These are phyloP conservation scores for Amylocarpus encephaloides DNA, from an alignment of 2,329 filamentous ascomycete genomes.

Conservation along the genomic window DNA sequence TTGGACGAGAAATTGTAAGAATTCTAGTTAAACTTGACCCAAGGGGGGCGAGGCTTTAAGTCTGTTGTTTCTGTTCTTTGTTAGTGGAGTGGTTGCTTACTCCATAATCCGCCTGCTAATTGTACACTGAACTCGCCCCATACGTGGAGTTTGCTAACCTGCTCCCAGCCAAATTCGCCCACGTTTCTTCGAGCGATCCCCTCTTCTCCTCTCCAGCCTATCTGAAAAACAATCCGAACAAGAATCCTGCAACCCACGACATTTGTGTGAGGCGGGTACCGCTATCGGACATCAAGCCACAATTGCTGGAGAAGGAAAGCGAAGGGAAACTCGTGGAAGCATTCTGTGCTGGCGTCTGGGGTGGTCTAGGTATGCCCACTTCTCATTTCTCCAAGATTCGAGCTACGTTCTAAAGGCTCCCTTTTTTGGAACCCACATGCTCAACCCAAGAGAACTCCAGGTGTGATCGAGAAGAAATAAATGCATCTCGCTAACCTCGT, in stretches of 20 bases:
- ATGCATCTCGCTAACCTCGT: neutral
- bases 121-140: too few relatives aligned
- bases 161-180: constrained; percentile 36
- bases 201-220: constrained; percentile 53
- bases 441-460: neutral
- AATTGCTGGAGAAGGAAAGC: constrained; percentile 57
- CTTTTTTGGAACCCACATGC: too few relatives aligned
- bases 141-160: neutral
- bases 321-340: constrained; percentile 49
- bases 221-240: constrained; percentile 53
- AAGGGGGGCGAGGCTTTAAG: too few relatives aligned
- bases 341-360: constrained; percentile 28
- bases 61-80: too few relatives aligned
- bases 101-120: too few relatives aligned
- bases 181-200: constrained; percentile 52
- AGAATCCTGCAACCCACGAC: constrained; percentile 59
- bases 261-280: constrained; percentile 57
- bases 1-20: constrained; percentile 15
- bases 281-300: constrained; percentile 56
- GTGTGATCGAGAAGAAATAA: too few relatives aligned
- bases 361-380: constrained; percentile 41
- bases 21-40: too few relatives aligned
- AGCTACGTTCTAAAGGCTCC: neutral
- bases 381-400: neutral
- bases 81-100: too few relatives aligned